Base-by-base conservation (phyloP, 2,329 filamentous ascomycete genomes). In the Venturia pyrina region DNA sequence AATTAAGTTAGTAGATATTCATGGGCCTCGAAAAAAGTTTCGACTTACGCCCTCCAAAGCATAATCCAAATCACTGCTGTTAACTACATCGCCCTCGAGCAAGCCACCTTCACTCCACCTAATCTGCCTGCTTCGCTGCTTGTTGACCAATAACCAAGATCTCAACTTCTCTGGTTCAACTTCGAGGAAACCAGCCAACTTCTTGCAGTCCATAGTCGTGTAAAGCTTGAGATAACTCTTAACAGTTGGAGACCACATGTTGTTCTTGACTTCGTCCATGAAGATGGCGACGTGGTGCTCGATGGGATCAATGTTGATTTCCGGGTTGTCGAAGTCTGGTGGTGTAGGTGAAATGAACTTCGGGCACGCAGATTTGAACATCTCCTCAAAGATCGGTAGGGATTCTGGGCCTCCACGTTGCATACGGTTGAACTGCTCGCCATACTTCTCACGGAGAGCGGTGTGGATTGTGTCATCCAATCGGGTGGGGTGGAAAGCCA, bases 231-330 rank as follows among this genome's bases (percentile, higher is more conserved):
- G 87, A 83, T 99, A 99, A 69, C 93, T 97, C 84, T 96, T 96
- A 77, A 99, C 90, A 59, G 93, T 97, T 57, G 95, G 95, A 77
- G 91, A 93, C 87, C 87, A 96, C 86, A 99, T 95, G 80, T 96
- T 98, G 80, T 91, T 97, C 87, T 96, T 96, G 78, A 99, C 93
- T 83, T 99, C 95, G 72, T 97, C 93, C 93, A 99, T 98, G 84
- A 99, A 99, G 80, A 99, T 89, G 73, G 90, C 84, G 70, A 96
- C 87, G 80, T 99, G 93, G 83, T 99, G 95, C 82, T 99, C 93
- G 70, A 97, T 87, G 56, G 95, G 95, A 81, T 99, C 95, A 73
- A 98, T 84, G 83, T 99, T 99, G 80, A 93, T 81, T 79, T 93
- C 88, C 69, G 95, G 92, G 85, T 96, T 93, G 76, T 98, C 95